Evolutionary conservation across 2,329 filamentous ascomycete species (phyloP).

Genomic region (Colletotrichum shisoi): DNA sequence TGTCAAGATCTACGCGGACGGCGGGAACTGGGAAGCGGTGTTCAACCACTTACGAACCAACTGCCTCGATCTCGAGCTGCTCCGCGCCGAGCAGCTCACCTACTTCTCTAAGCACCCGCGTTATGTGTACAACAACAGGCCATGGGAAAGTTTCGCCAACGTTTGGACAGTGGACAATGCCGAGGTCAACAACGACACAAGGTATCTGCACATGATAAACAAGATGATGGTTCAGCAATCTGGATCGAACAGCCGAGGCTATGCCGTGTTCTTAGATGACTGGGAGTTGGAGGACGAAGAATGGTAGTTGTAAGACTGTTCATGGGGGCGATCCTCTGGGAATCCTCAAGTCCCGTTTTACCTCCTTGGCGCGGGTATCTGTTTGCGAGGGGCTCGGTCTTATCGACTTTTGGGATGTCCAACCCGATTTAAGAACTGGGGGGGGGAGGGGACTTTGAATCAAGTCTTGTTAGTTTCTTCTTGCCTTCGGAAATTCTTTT

Average conservation of each 20-base stretch:
- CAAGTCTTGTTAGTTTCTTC: too few relatives aligned
- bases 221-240: conserved; percentile 1
- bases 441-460: too few relatives aligned
- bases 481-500: neutral
- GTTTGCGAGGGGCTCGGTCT: neutral
- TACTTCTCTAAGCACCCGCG: conserved; percentile 22
- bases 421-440: neutral
- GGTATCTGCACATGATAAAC: neutral
- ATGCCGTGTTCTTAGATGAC: neutral
- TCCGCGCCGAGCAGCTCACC: conserved; percentile 8
- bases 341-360: neutral
- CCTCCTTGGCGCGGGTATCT: neutral
- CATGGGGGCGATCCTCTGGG: neutral
- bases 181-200: neutral
- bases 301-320: neutral
- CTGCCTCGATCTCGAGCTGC: conserved; percentile 16
- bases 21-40: conserved; percentile 20
- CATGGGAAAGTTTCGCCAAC: neutral
- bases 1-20: conserved; percentile 13
- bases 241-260: neutral
- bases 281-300: neutral
- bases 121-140: conserved; percentile 14
- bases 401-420: neutral
- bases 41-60: conserved; percentile 3
- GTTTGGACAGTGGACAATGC: conserved; percentile 14